Percentiles rank a stretch among this genome's conserved stretches.
Evolutionary conservation across 176 grass and related monocot genomes (phyloP).

Genomic region (Zea mays): DNA sequence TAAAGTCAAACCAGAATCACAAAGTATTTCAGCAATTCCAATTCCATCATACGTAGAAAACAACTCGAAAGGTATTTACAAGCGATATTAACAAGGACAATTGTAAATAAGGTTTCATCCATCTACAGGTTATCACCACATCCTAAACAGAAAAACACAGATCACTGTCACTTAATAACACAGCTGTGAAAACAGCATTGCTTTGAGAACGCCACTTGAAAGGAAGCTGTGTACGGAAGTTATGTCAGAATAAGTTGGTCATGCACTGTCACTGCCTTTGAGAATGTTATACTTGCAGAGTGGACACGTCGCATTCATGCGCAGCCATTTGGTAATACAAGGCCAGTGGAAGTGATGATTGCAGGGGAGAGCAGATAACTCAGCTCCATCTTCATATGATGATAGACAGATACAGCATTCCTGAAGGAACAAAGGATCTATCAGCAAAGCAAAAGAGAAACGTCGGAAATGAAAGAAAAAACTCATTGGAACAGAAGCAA

Average conservation of each 20-base stretch:
- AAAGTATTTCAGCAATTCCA: neutral
- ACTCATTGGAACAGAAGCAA: neutral
- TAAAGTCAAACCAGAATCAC: constrained; percentile 18
- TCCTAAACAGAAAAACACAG: constrained; percentile 21
- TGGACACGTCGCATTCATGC: constrained; percentile 79
- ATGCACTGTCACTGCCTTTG: constrained; percentile 65
- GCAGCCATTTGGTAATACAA: constrained; percentile 83
- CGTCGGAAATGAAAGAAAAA: neutral
- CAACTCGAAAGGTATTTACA: constrained; percentile 40
- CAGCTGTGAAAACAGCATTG: constrained; percentile 33
- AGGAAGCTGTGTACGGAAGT: constrained; percentile 13
- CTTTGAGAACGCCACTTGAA: constrained; percentile 6
- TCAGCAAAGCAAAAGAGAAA: neutral
- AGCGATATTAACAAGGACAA: constrained; percentile 1
- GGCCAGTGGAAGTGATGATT: constrained; percentile 89
- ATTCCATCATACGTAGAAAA: constrained; percentile 26
- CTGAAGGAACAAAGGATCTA: constrained; percentile 40
- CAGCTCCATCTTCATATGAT: constrained; percentile 65
- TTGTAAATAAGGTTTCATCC: constrained; percentile 7
- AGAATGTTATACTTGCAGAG: constrained; percentile 99
- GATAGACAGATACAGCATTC: constrained; percentile 86
- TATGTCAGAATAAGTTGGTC: constrained; percentile 38
- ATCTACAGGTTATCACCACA: constrained; percentile 21
- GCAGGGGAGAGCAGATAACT: constrained; percentile 83
- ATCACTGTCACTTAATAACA: constrained; percentile 26